A percentile compares a stretch with the other conserved stretches of the same genome.
phyloP scores from a whole-genome alignment of 257 asterid genomes.

The Lantana camara region DNA sequence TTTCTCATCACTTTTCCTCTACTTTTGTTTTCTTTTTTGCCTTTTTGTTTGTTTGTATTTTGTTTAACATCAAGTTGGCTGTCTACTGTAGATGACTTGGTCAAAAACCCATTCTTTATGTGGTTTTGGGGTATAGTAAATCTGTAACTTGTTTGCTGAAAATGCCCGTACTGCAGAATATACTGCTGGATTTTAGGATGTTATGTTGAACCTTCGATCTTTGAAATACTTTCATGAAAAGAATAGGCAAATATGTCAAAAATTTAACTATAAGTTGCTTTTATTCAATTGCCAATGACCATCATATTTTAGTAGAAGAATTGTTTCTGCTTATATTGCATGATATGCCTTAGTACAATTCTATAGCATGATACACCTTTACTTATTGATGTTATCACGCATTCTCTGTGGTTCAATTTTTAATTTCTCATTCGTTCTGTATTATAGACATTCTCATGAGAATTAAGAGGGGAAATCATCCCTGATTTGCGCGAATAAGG shows the following conservation, averaged over 20 bases:
- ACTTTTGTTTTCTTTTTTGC: constrained; percentile 3
- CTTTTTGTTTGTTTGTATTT: background rate
- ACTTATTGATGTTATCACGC: background rate
- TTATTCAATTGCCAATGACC: background rate
- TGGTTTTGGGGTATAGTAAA: background rate
- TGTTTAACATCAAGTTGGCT: background rate
- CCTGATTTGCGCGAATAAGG: constrained; percentile 1
- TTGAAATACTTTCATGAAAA: background rate
- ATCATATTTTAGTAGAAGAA: background rate
- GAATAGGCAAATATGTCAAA: background rate
- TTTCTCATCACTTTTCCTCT: background rate
- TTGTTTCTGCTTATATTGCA: background rate
- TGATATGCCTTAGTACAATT: too few species aligned
- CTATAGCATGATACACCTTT: too few species aligned
- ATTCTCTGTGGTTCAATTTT: background rate
- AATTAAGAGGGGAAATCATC: background rate
- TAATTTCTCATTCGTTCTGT: background rate
- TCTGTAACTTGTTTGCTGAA: background rate
- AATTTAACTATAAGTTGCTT: background rate
- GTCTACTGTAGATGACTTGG: background rate
- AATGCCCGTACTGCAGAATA: background rate
- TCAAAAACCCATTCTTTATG: background rate
- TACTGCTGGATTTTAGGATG: background rate
- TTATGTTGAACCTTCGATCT: background rate
- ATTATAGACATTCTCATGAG: background rate